phyloP scores from a whole-genome alignment of 148 eudicot species.

The Pharnaceum exiguum region DNA sequence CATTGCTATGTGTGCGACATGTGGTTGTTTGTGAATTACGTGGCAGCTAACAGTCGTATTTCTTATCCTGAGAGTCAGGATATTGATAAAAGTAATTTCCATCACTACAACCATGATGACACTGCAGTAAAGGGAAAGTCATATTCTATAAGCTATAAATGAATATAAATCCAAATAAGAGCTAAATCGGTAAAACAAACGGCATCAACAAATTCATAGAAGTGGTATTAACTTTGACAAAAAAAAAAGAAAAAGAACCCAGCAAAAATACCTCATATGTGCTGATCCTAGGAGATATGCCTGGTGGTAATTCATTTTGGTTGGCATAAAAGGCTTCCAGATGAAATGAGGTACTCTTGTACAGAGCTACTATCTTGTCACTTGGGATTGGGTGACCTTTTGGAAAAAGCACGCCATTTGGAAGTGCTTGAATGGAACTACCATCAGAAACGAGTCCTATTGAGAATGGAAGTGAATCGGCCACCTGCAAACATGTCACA shows the following conservation, averaged over 20 bases:
- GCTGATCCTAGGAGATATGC: constrained; percentile 63
- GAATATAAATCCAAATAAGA: too few species aligned
- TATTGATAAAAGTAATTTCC: too few species aligned
- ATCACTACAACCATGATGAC: too few species aligned
- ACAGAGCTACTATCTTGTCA: constrained; percentile 57
- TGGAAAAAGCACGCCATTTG: constrained; percentile 52
- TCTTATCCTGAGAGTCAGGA: too few species aligned
- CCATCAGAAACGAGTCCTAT: constrained; percentile 53
- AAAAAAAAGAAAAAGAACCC: neutral
- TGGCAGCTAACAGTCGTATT: too few species aligned
- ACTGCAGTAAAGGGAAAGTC: too few species aligned
- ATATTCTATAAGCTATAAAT: too few species aligned
- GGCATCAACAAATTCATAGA: too few species aligned
- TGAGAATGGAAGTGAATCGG: constrained; percentile 78
- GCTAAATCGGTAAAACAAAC: too few species aligned
- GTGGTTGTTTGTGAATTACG: too few species aligned
- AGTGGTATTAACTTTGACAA: too few species aligned
- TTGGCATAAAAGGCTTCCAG: constrained; percentile 64
- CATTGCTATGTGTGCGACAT: too few species aligned
- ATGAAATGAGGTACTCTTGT: constrained; percentile 42
- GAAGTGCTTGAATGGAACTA: constrained; percentile 39
- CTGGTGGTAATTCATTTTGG: constrained; percentile 63
- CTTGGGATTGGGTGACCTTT: constrained; percentile 84
- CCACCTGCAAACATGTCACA: constrained; percentile 45
- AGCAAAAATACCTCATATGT: constrained; percentile 35